Evolutionary conservation across 78 protist genomes (phyloP), one percentile per base, ranked within the genome.

Genomic region (Guillardia theta): DNA sequence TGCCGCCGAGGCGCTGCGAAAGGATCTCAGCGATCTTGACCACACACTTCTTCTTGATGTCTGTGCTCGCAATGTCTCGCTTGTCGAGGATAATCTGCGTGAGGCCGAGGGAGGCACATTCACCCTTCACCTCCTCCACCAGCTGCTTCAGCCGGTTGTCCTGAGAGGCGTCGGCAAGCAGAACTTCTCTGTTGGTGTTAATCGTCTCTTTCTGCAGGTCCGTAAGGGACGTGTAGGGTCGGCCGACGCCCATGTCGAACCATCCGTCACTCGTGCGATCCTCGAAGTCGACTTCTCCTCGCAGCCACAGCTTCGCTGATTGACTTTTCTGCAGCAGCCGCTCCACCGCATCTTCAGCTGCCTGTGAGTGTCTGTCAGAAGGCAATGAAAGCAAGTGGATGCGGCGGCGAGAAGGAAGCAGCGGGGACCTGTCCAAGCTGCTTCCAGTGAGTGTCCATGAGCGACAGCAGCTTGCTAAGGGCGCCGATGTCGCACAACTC

Each of bases 401-500:
- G 58, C 30, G 15, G 58, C 30, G 58, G 15, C 30, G 58, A 50
- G n/a, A 15, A 50, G 58, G 58, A 15, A 50, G 58, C 30, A 15
- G 15, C 30, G 58, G 58, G 15, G 6, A 33, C 45, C 12, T 9
- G 88, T 22, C 90, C 90, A 15, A 78, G 90, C 24, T 78, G 90
- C 8, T 78, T 78, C 90, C 90, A 78, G 48, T 78, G 90, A 18
- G 90, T 78, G 33, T 78, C 90, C 90, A 78, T 78, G 50, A 78
- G 90, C 24, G 53, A 37, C 48, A 78, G 48, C 48, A 78, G 90
- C 48, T 78, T 45, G 37, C 0, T 36, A 43, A 78, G 90, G 1
- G 90, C 90, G 48, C 90, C 90, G 48, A 78, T 78, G 50, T 78
- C 90, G 90, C 90, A 78, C 53, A 78, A 50, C 90, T 78, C 90